Evolutionary conservation across 177 flowering plant genomes (phyloP).

Genomic region (Vitis hybrid): DNA sequence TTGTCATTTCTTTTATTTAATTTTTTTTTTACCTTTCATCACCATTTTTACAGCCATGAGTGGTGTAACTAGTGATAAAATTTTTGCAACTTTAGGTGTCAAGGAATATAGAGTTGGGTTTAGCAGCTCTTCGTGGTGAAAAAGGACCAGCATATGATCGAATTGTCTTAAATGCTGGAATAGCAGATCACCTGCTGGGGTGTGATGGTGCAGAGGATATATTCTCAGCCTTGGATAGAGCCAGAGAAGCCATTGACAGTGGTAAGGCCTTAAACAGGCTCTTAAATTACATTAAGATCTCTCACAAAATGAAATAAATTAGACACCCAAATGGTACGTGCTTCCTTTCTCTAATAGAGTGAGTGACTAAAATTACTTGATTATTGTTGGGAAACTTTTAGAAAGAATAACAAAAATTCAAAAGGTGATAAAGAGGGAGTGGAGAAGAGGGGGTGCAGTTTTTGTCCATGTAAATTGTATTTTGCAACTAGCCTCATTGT

Average conservation of each 20-base stretch:
- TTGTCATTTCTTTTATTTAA: too few relatives aligned
- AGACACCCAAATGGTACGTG: background rate
- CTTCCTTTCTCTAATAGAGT: too few relatives aligned
- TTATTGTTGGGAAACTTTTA: too few relatives aligned
- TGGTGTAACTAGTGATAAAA: too few relatives aligned
- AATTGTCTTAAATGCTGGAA: slow-evolving; percentile 88
- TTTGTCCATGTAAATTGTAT: too few relatives aligned
- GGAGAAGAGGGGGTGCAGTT: too few relatives aligned
- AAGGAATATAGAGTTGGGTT: slow-evolving; percentile 85
- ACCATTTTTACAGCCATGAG: too few relatives aligned
- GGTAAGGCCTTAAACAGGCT: slow-evolving; percentile 78
- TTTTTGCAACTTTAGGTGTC: slow-evolving; percentile 44
- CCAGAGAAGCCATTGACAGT: slow-evolving; percentile 95
- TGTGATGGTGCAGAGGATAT: slow-evolving; percentile 86
- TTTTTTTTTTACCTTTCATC: too few relatives aligned
- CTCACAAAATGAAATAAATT: slow-evolving; percentile 47
- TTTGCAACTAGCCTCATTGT: too few relatives aligned
- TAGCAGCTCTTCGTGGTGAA: slow-evolving; percentile 83
- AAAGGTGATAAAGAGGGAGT: too few relatives aligned
- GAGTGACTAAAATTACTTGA: too few relatives aligned
- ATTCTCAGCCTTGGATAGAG: slow-evolving; percentile 73
- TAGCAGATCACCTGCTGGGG: slow-evolving; percentile 93
- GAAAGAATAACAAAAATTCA: too few relatives aligned
- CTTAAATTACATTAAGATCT: slow-evolving; percentile 68
- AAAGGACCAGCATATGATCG: slow-evolving; percentile 95